These are phyloP conservation scores for Jamesozyma spencerorum DNA, from an alignment of 805 yeast genomes.

Conservation along the genomic window DNA sequence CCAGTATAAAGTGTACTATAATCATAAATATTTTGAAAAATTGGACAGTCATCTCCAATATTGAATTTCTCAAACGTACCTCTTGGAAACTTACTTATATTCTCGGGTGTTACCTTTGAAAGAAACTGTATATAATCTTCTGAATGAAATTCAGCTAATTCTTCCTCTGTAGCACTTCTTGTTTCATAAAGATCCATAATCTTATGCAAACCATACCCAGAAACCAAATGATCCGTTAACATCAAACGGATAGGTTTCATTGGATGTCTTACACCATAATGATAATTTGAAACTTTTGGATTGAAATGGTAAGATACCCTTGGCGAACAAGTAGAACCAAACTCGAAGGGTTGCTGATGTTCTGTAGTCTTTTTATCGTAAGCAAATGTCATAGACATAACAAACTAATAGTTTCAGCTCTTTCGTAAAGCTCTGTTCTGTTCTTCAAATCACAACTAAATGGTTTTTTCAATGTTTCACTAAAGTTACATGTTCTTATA, in stretches of 20 bases:
- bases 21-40: conserved; percentile 69
- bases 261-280: conserved; percentile 92
- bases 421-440: too few relatives aligned
- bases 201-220: conserved; percentile 75
- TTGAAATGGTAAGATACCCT: conserved; percentile 84
- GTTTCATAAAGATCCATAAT: conserved; percentile 86
- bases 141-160: conserved; percentile 73
- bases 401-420: too few relatives aligned
- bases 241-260: conserved; percentile 94
- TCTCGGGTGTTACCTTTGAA: conserved; percentile 68
- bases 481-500: not conserved
- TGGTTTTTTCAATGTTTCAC: too few relatives aligned
- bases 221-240: conserved; percentile 87
- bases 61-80: conserved; percentile 56
- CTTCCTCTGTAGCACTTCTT: conserved; percentile 70
- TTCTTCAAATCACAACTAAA: conserved; percentile 3
- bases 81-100: conserved; percentile 44
- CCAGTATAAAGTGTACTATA: conserved; percentile 78
- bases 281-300: conserved; percentile 69
- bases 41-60: conserved; percentile 92
- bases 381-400: conserved; percentile 30
- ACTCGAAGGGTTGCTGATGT: conserved; percentile 41
- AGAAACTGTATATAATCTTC: conserved; percentile 78
- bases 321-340: conserved; percentile 37
- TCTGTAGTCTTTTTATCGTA: conserved; percentile 35